Evolutionary conservation across 768 basidiomycete genomes (phyloP).

Genomic region (Tulasnella sp.): DNA sequence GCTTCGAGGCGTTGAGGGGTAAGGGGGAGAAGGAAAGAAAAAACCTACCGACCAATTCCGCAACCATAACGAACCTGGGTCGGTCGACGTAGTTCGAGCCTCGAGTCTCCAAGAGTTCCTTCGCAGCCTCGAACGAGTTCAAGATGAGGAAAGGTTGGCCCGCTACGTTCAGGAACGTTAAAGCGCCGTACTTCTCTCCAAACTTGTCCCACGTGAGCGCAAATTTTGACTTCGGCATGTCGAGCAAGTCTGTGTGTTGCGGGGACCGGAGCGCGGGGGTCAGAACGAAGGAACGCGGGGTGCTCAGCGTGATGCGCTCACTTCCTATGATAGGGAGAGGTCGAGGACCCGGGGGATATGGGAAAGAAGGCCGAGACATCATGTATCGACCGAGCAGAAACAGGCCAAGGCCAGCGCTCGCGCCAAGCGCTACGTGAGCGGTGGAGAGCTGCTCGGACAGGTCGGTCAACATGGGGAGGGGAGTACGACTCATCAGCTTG

Average conservation of each 20-base stretch:
- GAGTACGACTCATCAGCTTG: too few species aligned
- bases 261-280: not conserved
- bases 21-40: too few species aligned
- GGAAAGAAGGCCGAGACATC: not conserved
- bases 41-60: not conserved
- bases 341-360: not conserved
- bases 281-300: not conserved
- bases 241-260: conserved; percentile 38
- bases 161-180: conserved; percentile 21
- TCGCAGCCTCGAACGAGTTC: conserved; percentile 29
- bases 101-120: conserved; percentile 35
- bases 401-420: not conserved
- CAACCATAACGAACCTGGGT: conserved; percentile 16
- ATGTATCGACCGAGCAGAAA: not conserved
- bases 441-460: not conserved
- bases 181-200: conserved; percentile 25
- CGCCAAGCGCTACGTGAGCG: not conserved
- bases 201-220: conserved; percentile 19
- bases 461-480: not conserved
- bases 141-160: conserved; percentile 32
- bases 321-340: not conserved
- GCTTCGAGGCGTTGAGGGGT: too few species aligned
- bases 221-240: not conserved
- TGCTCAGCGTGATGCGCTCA: not conserved
- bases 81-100: conserved; percentile 35